phyloP scores from a whole-genome alignment of 768 basidiomycete genomes.

The Leucocoprinus birnbaumii region DNA sequence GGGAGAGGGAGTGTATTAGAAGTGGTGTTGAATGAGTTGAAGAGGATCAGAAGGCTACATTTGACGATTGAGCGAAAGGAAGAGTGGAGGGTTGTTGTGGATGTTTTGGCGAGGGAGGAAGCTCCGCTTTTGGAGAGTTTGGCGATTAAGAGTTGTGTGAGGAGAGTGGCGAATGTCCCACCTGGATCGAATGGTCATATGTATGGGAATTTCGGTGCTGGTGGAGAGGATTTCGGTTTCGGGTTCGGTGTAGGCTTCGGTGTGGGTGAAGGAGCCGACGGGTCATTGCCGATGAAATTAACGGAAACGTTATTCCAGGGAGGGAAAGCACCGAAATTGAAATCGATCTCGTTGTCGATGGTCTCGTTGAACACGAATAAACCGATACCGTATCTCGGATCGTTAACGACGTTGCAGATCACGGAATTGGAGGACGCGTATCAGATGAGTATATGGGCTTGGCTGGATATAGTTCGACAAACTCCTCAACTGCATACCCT shows the following conservation, averaged over 20 bases:
- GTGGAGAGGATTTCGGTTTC: not conserved
- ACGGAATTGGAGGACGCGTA: slow-evolving; percentile 6
- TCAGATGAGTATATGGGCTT: slow-evolving; percentile 5
- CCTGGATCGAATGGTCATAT: not conserved
- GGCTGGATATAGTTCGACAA: slow-evolving; percentile 6
- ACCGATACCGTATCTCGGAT: slow-evolving; percentile 1
- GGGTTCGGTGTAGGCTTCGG: not conserved
- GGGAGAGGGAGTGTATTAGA: not conserved
- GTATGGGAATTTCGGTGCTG: not conserved
- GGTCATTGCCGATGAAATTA: not conserved
- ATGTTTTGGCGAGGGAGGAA: not conserved
- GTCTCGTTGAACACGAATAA: not conserved
- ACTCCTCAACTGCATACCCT: slow-evolving; percentile 1
- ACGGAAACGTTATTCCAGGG: slow-evolving; percentile 1
- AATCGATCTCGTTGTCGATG: slow-evolving; percentile 7
- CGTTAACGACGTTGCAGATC: slow-evolving; percentile 4
- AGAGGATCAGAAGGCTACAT: slow-evolving; percentile 7
- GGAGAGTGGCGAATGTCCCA: not conserved
- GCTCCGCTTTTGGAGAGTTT: slow-evolving; percentile 6
- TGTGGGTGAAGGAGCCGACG: not conserved
- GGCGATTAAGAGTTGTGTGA: slow-evolving; percentile 2
- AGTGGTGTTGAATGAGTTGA: not conserved
- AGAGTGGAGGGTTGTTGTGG: slow-evolving; percentile 5
- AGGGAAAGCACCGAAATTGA: not conserved
- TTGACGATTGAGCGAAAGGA: slow-evolving; percentile 9